Percentiles rank a stretch among this genome's conserved stretches.
Evolutionary conservation across 108 stramenopile species (phyloP).

Genomic region (Schizochytrium sp.): DNA sequence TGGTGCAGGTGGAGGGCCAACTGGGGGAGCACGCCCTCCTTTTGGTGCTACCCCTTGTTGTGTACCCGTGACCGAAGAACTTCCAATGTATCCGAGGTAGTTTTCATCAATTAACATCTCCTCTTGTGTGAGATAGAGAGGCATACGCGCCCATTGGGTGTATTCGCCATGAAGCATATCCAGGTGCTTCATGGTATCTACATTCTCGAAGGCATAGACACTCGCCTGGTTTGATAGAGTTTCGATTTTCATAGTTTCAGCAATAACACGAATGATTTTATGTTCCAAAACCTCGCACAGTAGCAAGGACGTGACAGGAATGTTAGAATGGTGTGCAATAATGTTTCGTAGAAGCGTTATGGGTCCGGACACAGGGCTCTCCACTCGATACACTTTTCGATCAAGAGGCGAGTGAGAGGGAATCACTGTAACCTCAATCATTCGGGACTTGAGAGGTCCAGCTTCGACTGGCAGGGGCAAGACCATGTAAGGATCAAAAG

Average conservation of each 20-base stretch:
- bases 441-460: slow-evolving; percentile 77
- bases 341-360: slow-evolving; percentile 59
- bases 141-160: background rate
- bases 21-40: too few relatives aligned
- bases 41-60: background rate
- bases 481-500: slow-evolving; percentile 96
- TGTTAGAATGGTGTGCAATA: background rate
- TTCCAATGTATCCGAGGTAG: background rate
- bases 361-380: slow-evolving; percentile 32
- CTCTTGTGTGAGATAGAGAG: background rate
- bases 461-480: slow-evolving; percentile 90
- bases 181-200: slow-evolving; percentile 3
- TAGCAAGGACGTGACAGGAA: background rate
- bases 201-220: slow-evolving; percentile 36
- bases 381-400: slow-evolving; percentile 70
- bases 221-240: background rate
- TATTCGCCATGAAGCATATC: slow-evolving; percentile 39
- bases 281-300: background rate
- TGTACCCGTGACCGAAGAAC: background rate
- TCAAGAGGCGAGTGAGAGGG: slow-evolving; percentile 71
- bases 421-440: slow-evolving; percentile 80
- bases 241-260: background rate
- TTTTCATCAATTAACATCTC: background rate
- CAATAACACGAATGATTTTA: slow-evolving; percentile 25
- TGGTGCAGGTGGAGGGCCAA: background rate